These are phyloP conservation scores for Aspergillus incahuasiensis DNA, from an alignment of 495 filamentous ascomycete species.

Conservation along the genomic window DNA sequence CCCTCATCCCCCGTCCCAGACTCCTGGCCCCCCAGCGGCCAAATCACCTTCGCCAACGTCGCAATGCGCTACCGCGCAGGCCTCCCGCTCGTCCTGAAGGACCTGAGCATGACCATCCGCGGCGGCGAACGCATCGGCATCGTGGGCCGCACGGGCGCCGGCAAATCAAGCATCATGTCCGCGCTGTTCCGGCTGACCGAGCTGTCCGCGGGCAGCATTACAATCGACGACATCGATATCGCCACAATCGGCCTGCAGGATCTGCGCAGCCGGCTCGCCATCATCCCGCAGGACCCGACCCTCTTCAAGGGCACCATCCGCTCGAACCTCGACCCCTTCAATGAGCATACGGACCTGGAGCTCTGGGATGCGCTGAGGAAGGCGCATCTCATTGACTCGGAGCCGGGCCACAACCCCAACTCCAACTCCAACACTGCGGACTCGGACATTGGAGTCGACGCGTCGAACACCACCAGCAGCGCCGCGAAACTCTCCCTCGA, in stretches of 20 bases:
- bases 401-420: not conserved
- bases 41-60: constrained; percentile 79
- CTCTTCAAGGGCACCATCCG: constrained; percentile 90
- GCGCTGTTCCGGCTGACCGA: constrained; percentile 89
- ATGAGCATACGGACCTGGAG: constrained; percentile 79
- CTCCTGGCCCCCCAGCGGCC: constrained; percentile 78
- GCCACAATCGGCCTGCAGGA: constrained; percentile 78
- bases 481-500: constrained; percentile 70
- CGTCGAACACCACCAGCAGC: constrained; percentile 9
- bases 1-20: constrained; percentile 49
- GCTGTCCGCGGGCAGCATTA: constrained; percentile 75
- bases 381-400: constrained; percentile 65
- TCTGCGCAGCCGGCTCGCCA: constrained; percentile 80
- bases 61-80: constrained; percentile 86
- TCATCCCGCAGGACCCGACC: constrained; percentile 95
- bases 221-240: constrained; percentile 89
- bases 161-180: constrained; percentile 92
- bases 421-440: not conserved
- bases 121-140: constrained; percentile 92
- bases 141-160: constrained; percentile 89
- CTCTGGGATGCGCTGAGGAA: constrained; percentile 84
- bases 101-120: constrained; percentile 67
- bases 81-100: constrained; percentile 78
- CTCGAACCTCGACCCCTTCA: constrained; percentile 88
- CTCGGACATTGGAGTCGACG: not conserved